phyloP scores from a whole-genome alignment of 305 asterid species.

The Andrographis paniculata region DNA sequence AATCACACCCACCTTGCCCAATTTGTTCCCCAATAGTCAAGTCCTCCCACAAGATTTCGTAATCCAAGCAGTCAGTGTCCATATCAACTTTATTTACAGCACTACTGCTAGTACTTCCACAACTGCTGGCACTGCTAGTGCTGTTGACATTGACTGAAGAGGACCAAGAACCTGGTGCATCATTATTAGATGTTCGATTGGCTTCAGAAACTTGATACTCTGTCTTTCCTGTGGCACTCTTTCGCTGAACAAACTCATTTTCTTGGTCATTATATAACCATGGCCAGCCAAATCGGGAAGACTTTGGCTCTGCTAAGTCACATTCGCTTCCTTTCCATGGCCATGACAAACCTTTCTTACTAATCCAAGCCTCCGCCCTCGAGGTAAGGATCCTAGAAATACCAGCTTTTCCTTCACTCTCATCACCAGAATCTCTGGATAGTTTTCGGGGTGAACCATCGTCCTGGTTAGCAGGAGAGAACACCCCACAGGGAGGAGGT shows the following conservation, averaged over 20 bases:
- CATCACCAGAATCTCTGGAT: conserved; percentile 63
- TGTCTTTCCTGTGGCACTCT: conserved; percentile 29
- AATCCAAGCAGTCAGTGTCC: conserved; percentile 70
- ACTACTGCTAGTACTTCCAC: conserved; percentile 71
- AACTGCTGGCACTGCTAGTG: conserved; percentile 81
- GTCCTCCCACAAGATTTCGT: conserved; percentile 93
- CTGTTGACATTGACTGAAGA: conserved; percentile 72
- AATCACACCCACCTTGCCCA: conserved; percentile 67
- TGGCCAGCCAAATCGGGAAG: conserved; percentile 59
- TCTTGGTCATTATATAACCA: conserved; percentile 65
- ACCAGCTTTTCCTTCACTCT: conserved; percentile 58
- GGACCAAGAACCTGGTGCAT: conserved; percentile 79
- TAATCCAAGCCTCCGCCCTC: conserved; percentile 90
- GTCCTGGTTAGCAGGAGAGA: conserved; percentile 37
- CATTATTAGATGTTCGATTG: conserved; percentile 38
- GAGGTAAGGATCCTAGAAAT: conserved; percentile 66
- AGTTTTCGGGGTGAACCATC: conserved; percentile 45
- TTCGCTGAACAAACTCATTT: conserved; percentile 41
- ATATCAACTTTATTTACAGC: conserved; percentile 61
- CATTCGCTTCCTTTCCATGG: conserved; percentile 79
- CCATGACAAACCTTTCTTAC: conserved; percentile 67
- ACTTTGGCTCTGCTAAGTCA: conserved; percentile 54
- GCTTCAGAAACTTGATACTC: conserved; percentile 45
- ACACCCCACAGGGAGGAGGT: conserved; percentile 65
- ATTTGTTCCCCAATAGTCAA: conserved; percentile 87